phyloP scores from a whole-genome alignment of 2,329 filamentous ascomycete genomes.

The Moelleriella libera region DNA sequence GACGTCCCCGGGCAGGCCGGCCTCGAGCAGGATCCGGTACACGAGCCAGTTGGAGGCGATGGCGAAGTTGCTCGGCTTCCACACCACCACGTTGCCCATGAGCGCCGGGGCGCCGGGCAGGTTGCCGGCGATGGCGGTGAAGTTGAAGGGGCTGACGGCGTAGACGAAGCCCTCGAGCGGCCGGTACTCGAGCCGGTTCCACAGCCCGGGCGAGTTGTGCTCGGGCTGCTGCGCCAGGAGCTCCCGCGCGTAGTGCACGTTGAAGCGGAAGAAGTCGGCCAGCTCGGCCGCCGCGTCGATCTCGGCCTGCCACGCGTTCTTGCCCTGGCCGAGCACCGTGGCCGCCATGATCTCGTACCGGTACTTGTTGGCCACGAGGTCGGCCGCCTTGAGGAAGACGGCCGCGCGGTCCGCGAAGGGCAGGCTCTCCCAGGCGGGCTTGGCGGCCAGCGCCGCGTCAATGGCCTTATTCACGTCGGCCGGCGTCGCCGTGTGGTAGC shows the following conservation, averaged over 20 bases:
- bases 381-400: constrained; percentile 90
- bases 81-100: constrained; percentile 88
- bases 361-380: constrained; percentile 83
- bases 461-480: constrained; percentile 70
- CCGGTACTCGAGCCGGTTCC: constrained; percentile 84
- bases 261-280: constrained; percentile 86
- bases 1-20: constrained; percentile 75
- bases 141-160: constrained; percentile 91
- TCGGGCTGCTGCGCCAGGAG: constrained; percentile 76
- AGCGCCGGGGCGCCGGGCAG: constrained; percentile 70
- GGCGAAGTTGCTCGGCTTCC: constrained; percentile 84
- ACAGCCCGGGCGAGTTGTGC: constrained; percentile 71
- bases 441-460: constrained; percentile 70
- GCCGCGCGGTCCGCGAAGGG: constrained; percentile 86
- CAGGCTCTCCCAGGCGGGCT: constrained; percentile 70
- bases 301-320: constrained; percentile 99
- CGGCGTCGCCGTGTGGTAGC: constrained; percentile 68
- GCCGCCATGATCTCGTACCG: constrained; percentile 93
- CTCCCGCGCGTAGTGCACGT: constrained; percentile 86
- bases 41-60: constrained; percentile 86
- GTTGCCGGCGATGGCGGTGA: constrained; percentile 88
- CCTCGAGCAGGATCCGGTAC: constrained; percentile 82
- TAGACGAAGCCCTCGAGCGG: constrained; percentile 96
- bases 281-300: constrained; percentile 91
- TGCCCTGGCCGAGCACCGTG: constrained; percentile 92